phyloP scores from a whole-genome alignment of 2,329 filamentous ascomycete genomes.

The Talaromyces sp. region DNA sequence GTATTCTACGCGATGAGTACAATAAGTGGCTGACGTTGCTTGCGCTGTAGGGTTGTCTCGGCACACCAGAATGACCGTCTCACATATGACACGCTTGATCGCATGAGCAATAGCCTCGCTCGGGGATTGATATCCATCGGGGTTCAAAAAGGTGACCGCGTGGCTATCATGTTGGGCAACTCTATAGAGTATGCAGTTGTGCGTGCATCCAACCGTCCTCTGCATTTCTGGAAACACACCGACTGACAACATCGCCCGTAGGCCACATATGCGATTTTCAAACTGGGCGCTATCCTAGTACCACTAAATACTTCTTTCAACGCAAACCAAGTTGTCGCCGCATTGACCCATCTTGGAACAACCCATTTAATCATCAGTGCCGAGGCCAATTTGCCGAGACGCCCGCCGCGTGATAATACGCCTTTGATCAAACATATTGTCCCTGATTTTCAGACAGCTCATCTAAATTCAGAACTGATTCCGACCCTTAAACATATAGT shows the following conservation, averaged over 20 bases:
- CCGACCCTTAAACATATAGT: conserved; percentile 68
- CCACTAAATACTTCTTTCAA: conserved; percentile 91
- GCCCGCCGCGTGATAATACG: conserved; percentile 56
- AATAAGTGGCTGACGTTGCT: background rate
- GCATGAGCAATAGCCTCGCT: conserved; percentile 70
- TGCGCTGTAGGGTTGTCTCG: conserved; percentile 47
- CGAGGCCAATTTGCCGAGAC: conserved; percentile 74
- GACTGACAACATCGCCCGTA: conserved; percentile 13
- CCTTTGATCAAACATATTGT: conserved; percentile 52
- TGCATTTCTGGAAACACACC: conserved; percentile 10
- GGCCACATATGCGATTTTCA: conserved; percentile 81
- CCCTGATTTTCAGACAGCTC: conserved; percentile 39
- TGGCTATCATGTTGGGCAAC: conserved; percentile 84
- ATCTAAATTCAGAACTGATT: conserved; percentile 52
- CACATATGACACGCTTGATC: conserved; percentile 71
- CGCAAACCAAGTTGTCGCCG: conserved; percentile 67
- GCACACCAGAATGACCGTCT: conserved; percentile 59
- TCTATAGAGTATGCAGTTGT: conserved; percentile 75
- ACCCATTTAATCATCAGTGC: conserved; percentile 76
- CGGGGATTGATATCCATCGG: conserved; percentile 64
- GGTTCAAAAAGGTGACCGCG: conserved; percentile 74
- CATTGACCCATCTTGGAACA: conserved; percentile 68
- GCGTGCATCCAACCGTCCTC: conserved; percentile 18
- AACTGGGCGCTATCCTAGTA: conserved; percentile 84
- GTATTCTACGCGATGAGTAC: background rate